A percentile compares a stretch with the other conserved stretches of the same genome.
phyloP scores from a whole-genome alignment of 768 basidiomycete genomes.

The Clathrus columnatus region DNA sequence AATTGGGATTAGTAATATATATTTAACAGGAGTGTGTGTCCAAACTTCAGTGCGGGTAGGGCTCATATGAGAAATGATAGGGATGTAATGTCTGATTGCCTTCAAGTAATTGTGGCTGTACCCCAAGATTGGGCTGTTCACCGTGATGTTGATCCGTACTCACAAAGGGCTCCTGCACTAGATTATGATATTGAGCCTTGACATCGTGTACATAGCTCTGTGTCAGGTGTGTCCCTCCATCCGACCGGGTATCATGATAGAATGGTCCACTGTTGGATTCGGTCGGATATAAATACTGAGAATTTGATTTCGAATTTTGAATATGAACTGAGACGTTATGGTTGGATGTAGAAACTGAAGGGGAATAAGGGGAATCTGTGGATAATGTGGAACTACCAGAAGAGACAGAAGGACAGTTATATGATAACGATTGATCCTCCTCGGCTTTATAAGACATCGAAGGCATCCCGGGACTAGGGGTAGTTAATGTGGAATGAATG shows the following conservation, averaged over 20 bases:
- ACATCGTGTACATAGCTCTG: not conserved
- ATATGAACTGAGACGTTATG: not conserved
- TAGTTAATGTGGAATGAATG: not conserved
- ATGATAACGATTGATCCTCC: not conserved
- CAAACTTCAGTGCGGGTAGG: not conserved
- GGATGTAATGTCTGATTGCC: not conserved
- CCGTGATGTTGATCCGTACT: not conserved
- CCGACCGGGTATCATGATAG: not conserved
- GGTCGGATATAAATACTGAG: not conserved
- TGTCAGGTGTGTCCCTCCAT: not conserved
- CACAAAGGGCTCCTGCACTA: not conserved
- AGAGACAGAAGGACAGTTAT: slow-evolving; percentile 1
- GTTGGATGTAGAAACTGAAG: not conserved
- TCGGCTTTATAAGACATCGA: not conserved
- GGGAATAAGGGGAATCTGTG: slow-evolving; percentile 1
- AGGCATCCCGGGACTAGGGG: not conserved
- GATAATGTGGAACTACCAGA: slow-evolving; percentile 7
- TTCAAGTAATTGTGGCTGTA: not conserved
- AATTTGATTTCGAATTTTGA: not conserved
- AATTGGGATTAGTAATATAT: no score
- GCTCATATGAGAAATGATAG: not conserved
- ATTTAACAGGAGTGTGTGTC: no score
- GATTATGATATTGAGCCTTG: not conserved
- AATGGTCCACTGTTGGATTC: not conserved
- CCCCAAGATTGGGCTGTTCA: not conserved